Evolutionary conservation across 306 rosid species (phyloP).

Genomic region (Lathyrus sativus): DNA sequence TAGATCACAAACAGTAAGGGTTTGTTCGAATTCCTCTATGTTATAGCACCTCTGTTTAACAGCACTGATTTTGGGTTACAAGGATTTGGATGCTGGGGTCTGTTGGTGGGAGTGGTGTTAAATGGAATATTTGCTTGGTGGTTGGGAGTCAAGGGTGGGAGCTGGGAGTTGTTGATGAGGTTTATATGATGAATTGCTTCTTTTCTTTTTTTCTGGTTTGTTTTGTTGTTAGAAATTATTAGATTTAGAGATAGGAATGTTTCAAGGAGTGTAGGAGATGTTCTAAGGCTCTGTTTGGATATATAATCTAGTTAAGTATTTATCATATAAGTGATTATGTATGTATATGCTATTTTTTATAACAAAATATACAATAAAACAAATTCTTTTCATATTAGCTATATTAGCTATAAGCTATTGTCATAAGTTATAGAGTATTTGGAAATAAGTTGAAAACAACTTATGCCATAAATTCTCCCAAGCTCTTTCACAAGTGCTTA

Average conservation of each 20-base stretch:
- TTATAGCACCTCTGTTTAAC: not conserved
- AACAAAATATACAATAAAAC: too few relatives aligned
- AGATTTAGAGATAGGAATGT: not conserved
- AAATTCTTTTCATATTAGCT: too few relatives aligned
- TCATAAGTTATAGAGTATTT: too few relatives aligned
- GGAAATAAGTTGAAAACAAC: too few relatives aligned
- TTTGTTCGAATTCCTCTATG: not conserved
- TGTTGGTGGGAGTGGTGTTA: conserved; percentile 1
- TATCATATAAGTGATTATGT: too few relatives aligned
- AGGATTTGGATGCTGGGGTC: conserved; percentile 7
- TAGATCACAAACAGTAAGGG: too few relatives aligned
- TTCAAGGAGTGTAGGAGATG: conserved; percentile 7
- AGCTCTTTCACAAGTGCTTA: too few relatives aligned
- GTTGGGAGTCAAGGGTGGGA: conserved; percentile 8
- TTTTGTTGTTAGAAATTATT: conserved; percentile 3
- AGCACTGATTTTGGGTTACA: not conserved
- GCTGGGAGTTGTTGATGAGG: conserved; percentile 6
- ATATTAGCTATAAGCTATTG: too few relatives aligned
- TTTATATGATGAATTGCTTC: not conserved
- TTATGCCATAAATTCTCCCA: too few relatives aligned
- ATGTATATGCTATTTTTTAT: too few relatives aligned
- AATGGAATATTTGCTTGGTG: conserved; percentile 18
- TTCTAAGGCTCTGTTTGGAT: not conserved
- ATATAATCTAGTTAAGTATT: too few relatives aligned
- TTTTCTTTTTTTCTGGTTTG: not conserved